phyloP scores from a whole-genome alignment of 176 grass and related monocot species.

The Eragrostis nindensis region DNA sequence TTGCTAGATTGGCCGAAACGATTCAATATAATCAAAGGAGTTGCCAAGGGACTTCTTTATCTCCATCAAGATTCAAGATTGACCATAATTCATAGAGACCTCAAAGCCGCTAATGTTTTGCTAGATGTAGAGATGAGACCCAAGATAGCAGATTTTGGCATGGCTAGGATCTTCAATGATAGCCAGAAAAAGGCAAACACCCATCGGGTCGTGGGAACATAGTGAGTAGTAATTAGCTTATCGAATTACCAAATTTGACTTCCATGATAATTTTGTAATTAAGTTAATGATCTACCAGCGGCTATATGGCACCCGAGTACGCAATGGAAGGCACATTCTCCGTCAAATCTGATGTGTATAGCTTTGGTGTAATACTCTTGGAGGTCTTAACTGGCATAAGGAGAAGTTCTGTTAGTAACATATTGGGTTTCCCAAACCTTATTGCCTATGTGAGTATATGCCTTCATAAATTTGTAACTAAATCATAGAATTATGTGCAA shows the following conservation, averaged over 20 bases:
- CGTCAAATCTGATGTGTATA: slow-evolving; percentile 45
- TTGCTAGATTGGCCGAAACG: slow-evolving; percentile 32
- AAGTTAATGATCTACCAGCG: slow-evolving; percentile 6
- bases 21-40: slow-evolving; percentile 43
- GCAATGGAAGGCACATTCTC: slow-evolving; percentile 43
- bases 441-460: slow-evolving; percentile 42
- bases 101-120: slow-evolving; percentile 46
- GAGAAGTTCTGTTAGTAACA: slow-evolving; percentile 29
- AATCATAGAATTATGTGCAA: no score
- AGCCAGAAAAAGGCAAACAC: slow-evolving; percentile 31
- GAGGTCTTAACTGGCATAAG: slow-evolving; percentile 45
- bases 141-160: slow-evolving; percentile 54
- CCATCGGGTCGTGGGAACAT: slow-evolving; percentile 33
- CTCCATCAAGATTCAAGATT: slow-evolving; percentile 49
- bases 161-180: slow-evolving; percentile 37
- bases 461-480: background rate
- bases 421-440: slow-evolving; percentile 29
- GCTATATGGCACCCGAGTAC: slow-evolving; percentile 55
- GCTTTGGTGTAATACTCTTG: slow-evolving; percentile 42
- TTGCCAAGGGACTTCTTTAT: slow-evolving; percentile 46
- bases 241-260: background rate
- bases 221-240: slow-evolving; percentile 7
- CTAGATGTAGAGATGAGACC: slow-evolving; percentile 38
- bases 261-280: no score
- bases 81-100: slow-evolving; percentile 31